Evolutionary conservation across 228 moss, liverwort and hornwort genomes (phyloP).

Genomic region (Sphagnum fallax): DNA sequence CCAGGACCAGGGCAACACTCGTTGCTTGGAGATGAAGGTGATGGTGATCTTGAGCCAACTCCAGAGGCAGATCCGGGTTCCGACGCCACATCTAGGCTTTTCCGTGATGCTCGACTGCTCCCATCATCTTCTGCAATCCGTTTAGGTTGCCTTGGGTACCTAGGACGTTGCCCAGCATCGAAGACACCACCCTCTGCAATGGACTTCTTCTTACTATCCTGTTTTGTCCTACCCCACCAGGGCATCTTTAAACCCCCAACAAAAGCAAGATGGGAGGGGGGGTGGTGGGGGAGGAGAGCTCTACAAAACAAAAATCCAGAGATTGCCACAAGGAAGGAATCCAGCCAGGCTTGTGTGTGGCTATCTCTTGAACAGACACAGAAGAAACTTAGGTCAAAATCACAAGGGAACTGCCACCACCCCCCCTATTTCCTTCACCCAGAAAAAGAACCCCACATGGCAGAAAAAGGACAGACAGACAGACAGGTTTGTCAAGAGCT

Average conservation of each 20-base stretch:
- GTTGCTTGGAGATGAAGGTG: constrained; percentile 78
- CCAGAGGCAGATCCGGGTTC: constrained; percentile 84
- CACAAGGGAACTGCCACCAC: too few species aligned
- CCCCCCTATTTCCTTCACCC: too few species aligned
- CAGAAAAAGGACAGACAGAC: too few species aligned
- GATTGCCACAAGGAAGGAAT: too few species aligned
- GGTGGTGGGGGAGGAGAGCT: too few species aligned
- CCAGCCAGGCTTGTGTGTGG: too few species aligned
- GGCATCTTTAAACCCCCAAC: constrained; percentile 59
- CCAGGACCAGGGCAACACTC: constrained; percentile 56
- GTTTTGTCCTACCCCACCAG: constrained; percentile 83
- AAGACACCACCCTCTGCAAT: constrained; percentile 41
- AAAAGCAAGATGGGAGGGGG: too few species aligned
- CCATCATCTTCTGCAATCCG: constrained; percentile 50
- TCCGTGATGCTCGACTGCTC: constrained; percentile 46
- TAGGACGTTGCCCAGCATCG: constrained; percentile 63
- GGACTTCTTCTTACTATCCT: constrained; percentile 72
- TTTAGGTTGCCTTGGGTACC: constrained; percentile 37
- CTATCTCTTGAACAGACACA: too few species aligned
- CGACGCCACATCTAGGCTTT: constrained; percentile 69
- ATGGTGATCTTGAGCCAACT: constrained; percentile 81
- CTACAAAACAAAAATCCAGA: too few species aligned
- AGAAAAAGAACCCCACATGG: too few species aligned
- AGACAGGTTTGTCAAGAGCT: too few species aligned
- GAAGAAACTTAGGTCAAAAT: too few species aligned